These are phyloP conservation scores for Zygosaccharomyces pseudobailii DNA, from an alignment of 1,139 yeast species.

Conservation along the genomic window DNA sequence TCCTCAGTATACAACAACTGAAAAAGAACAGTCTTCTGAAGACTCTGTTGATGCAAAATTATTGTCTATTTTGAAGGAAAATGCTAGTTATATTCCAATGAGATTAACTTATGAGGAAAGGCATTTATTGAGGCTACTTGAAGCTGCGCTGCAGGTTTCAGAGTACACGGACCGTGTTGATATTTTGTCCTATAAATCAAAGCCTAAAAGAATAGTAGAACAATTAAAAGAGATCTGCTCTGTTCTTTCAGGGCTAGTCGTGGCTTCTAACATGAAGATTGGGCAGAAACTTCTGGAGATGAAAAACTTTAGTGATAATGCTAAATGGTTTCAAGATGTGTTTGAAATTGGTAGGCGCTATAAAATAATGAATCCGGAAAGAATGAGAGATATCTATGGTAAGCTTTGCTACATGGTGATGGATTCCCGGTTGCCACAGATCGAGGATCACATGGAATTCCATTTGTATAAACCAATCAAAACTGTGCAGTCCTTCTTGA, in stretches of 20 bases:
- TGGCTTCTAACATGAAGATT: slow-evolving; percentile 62
- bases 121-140: slow-evolving; percentile 54
- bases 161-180: slow-evolving; percentile 75
- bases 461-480: slow-evolving; percentile 64
- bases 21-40: background rate
- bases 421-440: slow-evolving; percentile 70
- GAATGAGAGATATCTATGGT: slow-evolving; percentile 70
- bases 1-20: slow-evolving; percentile 1
- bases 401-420: slow-evolving; percentile 73
- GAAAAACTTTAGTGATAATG: slow-evolving; percentile 59
- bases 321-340: slow-evolving; percentile 60
- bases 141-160: slow-evolving; percentile 68
- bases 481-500: slow-evolving; percentile 50
- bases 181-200: slow-evolving; percentile 55
- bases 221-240: slow-evolving; percentile 71
- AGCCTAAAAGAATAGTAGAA: slow-evolving; percentile 59
- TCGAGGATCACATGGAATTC: slow-evolving; percentile 62
- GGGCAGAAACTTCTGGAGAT: slow-evolving; percentile 59
- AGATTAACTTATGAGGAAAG: slow-evolving; percentile 62
- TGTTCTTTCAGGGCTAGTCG: slow-evolving; percentile 65
- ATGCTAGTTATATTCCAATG: slow-evolving; percentile 57
- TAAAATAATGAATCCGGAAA: slow-evolving; percentile 74
- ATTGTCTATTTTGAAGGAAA: slow-evolving; percentile 40
- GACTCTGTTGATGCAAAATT: slow-evolving; percentile 25
- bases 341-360: slow-evolving; percentile 75